Base-by-base conservation (phyloP, 75 land plant species). In the Selaginella tamariscina region DNA sequence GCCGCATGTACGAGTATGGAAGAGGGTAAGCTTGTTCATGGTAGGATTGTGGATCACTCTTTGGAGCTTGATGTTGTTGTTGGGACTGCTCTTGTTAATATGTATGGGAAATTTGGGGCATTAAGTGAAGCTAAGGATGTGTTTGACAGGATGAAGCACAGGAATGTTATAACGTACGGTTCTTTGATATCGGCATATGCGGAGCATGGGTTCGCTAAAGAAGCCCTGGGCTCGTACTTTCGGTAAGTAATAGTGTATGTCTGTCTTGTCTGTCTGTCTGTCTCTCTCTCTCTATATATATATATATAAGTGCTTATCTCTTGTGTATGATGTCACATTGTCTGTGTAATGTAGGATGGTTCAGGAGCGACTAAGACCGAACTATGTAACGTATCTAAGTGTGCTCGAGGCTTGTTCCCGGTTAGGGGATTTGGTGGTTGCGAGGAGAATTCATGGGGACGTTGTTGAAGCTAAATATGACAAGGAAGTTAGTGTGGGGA, bases 381-480 rank as follows among this genome's bases (percentile, higher is more conserved):
- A 83, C 66, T 55, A 77, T 23, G 79, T 83, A 29, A 86, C 84
- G 9, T 65, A 74, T 30, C 60, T 79, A 1, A 55, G 76, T 55
- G 32, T 79, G 18, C 75, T 86, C 0, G 72, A 76, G 30, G 80
- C 88, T 65, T 83, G 86, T 71, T 65, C 81, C 0, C 77, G 29
- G 21, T 21, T 77, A 59, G 74, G 78, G 1, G 18, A 67, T 64
- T n/a, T 81, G 67, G 70, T 77, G 2, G 32, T 44, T 66, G 89
- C 86, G 21, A 83, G 65, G 66, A 76, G 75, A 64, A 54, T 83
- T 32, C 89, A 86, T 68, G 77, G 75, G 55, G 70, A 30, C n/a
- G 72, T 77, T 21, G 67, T 27, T n/a, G 79, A 68, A 56, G 27
- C 44, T 56, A 9, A 27, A 9, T 63, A 75, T 27, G 67, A 83